Conservation (phyloP, 768 basidiomycete genomes). For the Collybiopsis luxurians region DNA sequence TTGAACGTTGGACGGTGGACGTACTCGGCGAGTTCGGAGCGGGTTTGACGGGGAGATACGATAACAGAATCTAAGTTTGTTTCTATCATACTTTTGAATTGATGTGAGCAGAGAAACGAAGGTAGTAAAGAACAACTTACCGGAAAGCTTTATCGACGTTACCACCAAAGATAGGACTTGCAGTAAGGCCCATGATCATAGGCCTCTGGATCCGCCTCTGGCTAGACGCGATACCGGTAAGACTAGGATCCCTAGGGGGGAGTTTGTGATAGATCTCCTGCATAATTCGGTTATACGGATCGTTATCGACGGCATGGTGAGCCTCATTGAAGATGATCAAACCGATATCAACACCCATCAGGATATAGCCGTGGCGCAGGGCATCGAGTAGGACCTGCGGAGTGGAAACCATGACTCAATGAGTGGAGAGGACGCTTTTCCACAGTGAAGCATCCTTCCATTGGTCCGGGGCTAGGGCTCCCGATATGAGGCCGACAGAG, state of each 20-base stretch:
- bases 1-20: too few species aligned
- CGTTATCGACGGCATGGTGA: slow-evolving; percentile 71
- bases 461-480: slow-evolving; percentile 68
- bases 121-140: too few species aligned
- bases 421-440: too few species aligned
- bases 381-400: slow-evolving; percentile 80
- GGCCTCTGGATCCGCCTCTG: slow-evolving; percentile 38
- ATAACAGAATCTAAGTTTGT: too few species aligned
- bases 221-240: too few species aligned
- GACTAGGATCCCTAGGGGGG: slow-evolving; percentile 27
- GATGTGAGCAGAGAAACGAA: too few species aligned
- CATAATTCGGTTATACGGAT: slow-evolving; percentile 81
- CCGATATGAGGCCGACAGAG: slow-evolving; percentile 67
- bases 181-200: slow-evolving; percentile 74
- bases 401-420: slow-evolving; percentile 70
- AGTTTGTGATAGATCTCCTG: slow-evolving; percentile 63
- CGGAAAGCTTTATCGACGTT: slow-evolving; percentile 58
- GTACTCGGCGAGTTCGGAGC: too few species aligned
- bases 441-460: slow-evolving; percentile 67
- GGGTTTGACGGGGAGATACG: too few species aligned
- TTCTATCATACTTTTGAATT: too few species aligned
- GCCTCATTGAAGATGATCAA: slow-evolving; percentile 79
- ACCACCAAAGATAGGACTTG: slow-evolving; percentile 82
- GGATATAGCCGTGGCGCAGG: slow-evolving; percentile 67
- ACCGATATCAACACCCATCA: slow-evolving; percentile 57